A percentile compares a stretch with the other conserved stretches of the same genome.
Conservation (phyloP, 371 early-diverging fungal species). For the Rhizomucor miehei region DNA sequence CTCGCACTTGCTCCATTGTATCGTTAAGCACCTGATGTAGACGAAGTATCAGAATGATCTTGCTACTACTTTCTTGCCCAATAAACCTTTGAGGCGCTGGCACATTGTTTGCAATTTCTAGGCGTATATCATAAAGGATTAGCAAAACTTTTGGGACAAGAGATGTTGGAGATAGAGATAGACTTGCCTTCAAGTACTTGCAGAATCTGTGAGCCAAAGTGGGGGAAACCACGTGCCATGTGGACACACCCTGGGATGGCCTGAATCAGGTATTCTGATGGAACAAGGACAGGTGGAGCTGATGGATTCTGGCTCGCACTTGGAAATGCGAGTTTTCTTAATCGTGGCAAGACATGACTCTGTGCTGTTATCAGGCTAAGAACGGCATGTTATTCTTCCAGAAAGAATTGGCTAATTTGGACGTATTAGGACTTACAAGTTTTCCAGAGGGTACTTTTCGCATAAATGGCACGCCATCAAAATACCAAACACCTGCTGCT, state of each 20-base stretch:
- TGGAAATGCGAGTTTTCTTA: conserved; percentile 41
- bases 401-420: background rate
- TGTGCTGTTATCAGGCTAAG: conserved; percentile 29
- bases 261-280: conserved; percentile 38
- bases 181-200: conserved; percentile 32
- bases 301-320: background rate
- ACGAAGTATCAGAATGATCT: conserved; percentile 40
- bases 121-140: background rate
- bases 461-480: conserved; percentile 45
- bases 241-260: conserved; percentile 43
- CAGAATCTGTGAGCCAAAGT: conserved; percentile 34
- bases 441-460: conserved; percentile 48
- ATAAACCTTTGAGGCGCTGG: conserved; percentile 40
- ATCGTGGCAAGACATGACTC: conserved; percentile 33
- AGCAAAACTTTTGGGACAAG: too few species aligned
- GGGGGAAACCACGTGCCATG: conserved; percentile 43
- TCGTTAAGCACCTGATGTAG: conserved; percentile 36
- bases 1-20: conserved; percentile 27
- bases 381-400: background rate
- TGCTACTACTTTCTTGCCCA: conserved; percentile 39
- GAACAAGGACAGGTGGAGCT: conserved; percentile 15
- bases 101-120: conserved; percentile 35
- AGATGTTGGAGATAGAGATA: background rate
- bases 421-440: conserved; percentile 29
- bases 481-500: conserved; percentile 52